phyloP scores from a whole-genome alignment of 164 flowering plant genomes.

The Taxillus chinensis region DNA sequence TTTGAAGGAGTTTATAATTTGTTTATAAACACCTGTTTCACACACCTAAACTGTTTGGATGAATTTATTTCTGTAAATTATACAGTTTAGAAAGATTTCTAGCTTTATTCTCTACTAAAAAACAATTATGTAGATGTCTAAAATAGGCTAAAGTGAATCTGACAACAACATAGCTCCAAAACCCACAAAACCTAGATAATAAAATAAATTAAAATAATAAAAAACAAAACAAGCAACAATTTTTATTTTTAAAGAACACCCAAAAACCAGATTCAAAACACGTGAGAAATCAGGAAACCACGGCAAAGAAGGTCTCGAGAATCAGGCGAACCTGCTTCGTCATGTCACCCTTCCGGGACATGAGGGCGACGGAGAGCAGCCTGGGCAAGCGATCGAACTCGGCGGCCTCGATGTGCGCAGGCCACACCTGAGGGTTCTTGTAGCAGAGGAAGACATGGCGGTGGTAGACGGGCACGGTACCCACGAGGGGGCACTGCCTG shows the following conservation, averaged over 20 bases:
- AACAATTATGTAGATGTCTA: no score
- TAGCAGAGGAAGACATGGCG: slow-evolving; percentile 89
- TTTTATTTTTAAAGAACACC: neutral
- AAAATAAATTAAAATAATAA: no score
- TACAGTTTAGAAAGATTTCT: no score
- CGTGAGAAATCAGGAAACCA: neutral
- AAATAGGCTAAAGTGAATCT: no score
- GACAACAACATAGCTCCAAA: no score
- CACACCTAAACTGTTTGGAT: no score
- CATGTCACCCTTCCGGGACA: slow-evolving; percentile 57
- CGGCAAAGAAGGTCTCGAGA: neutral
- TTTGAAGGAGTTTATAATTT: no score
- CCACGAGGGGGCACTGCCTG: slow-evolving; percentile 47
- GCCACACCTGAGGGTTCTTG: slow-evolving; percentile 85
- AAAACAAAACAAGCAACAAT: no score
- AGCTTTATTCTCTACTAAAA: no score
- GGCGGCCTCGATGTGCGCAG: slow-evolving; percentile 73
- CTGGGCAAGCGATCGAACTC: slow-evolving; percentile 93
- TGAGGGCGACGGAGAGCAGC: slow-evolving; percentile 67
- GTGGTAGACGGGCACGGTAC: slow-evolving; percentile 59
- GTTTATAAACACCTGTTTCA: no score
- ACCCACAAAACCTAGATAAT: no score
- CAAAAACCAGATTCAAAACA: slow-evolving; percentile 2
- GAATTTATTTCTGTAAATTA: no score
- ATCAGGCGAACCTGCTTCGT: slow-evolving; percentile 40